phyloP scores from a whole-genome alignment of 768 basidiomycete genomes.

The Agrocybe praecox region DNA sequence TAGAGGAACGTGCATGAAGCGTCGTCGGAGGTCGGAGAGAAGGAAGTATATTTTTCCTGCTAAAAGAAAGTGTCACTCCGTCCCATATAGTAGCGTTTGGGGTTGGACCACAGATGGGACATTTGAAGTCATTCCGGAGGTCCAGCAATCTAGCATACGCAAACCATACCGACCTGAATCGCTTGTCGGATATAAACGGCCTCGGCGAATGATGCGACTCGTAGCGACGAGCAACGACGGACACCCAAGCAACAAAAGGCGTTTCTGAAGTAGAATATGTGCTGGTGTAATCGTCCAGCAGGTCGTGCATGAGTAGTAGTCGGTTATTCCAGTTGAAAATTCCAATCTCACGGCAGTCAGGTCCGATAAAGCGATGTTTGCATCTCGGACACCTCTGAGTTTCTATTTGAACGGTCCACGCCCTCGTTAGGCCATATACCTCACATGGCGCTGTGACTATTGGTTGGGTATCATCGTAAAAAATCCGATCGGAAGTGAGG shows the following conservation, averaged over 20 bases:
- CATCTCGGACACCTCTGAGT: conserved; percentile 19
- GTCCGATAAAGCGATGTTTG: conserved; percentile 26
- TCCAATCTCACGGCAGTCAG: conserved; percentile 26
- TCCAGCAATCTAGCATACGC: too few species aligned
- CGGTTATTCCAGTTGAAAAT: conserved; percentile 37
- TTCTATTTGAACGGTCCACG: conserved; percentile 7
- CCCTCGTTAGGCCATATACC: conserved; percentile 13
- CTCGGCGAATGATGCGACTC: too few species aligned
- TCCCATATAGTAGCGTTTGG: neutral
- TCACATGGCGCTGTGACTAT: neutral
- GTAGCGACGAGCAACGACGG: neutral
- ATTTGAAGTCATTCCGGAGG: too few species aligned
- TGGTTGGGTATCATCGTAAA: too few species aligned
- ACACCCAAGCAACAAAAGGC: conserved; percentile 32
- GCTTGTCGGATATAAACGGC: too few species aligned
- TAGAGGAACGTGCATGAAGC: too few species aligned
- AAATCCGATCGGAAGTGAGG: neutral
- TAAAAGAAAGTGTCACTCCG: neutral
- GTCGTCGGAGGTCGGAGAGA: neutral
- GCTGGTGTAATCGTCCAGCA: conserved; percentile 35
- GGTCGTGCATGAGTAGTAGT: conserved; percentile 28
- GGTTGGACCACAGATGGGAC: neutral
- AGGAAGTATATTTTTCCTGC: neutral
- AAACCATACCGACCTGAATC: too few species aligned
- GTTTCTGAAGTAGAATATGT: conserved; percentile 34